Evolutionary conservation across 208 protist genomes (phyloP).

Genomic region (Vickermania ingenoplastis): DNA sequence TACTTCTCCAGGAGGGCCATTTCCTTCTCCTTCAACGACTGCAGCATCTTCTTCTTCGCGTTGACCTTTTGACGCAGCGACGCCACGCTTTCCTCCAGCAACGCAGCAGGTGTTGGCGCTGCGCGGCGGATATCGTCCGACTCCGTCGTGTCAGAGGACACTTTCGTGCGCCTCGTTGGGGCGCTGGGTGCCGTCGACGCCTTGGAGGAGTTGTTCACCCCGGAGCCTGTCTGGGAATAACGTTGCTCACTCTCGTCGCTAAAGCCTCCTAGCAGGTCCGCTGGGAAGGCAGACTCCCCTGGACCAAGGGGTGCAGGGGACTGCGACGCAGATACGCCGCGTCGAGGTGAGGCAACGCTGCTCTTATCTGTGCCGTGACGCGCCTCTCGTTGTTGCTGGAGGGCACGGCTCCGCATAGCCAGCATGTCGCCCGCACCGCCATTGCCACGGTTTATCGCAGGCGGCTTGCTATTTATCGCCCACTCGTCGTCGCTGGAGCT

Average conservation of each 20-base stretch:
- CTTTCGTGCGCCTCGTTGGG: background rate
- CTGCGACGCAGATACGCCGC: background rate
- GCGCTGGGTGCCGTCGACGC: background rate
- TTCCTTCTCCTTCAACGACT: conserved; percentile 37
- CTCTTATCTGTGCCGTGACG: conserved; percentile 8
- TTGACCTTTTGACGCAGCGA: conserved; percentile 43
- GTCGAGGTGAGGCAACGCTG: background rate
- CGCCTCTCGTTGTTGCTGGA: conserved; percentile 43
- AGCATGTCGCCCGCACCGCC: conserved; percentile 21
- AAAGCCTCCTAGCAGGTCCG: background rate
- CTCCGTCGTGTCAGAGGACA: background rate
- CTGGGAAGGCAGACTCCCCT: conserved; percentile 5
- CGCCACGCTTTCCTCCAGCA: conserved; percentile 38
- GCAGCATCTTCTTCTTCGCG: conserved; percentile 47
- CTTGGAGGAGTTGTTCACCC: background rate
- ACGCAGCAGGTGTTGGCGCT: conserved; percentile 1
- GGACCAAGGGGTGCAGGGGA: conserved; percentile 1
- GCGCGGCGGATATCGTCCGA: background rate
- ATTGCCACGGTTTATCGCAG: background rate
- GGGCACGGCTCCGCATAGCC: conserved; percentile 35
- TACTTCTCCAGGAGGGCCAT: conserved; percentile 41
- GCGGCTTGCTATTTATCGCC: conserved; percentile 9
- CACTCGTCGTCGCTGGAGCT: conserved; percentile 49
- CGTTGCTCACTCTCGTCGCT: background rate
- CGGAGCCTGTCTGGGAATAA: background rate